Percentiles rank a stretch among this genome's conserved stretches.
phyloP scores from a whole-genome alignment of 805 yeast genomes.

The Pichia cephalocereana region DNA sequence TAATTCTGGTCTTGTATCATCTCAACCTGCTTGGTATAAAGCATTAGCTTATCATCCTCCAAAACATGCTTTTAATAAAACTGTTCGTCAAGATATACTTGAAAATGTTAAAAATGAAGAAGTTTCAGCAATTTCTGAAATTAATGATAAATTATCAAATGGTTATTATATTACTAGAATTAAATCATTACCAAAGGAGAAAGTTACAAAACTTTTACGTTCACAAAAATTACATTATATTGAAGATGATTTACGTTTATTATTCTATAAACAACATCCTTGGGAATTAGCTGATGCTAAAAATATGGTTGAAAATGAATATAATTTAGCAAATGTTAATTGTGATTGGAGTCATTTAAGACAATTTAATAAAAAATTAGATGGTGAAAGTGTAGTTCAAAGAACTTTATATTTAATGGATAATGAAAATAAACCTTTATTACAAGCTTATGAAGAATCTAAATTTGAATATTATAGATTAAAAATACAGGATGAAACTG shows the following conservation, averaged over 20 bases:
- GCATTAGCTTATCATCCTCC: conserved; percentile 85
- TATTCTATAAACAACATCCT: conserved; percentile 89
- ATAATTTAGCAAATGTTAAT: conserved; percentile 36
- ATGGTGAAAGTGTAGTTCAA: conserved; percentile 84
- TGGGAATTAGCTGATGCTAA: conserved; percentile 96
- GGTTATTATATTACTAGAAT: conserved; percentile 39
- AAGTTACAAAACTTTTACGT: conserved; percentile 32
- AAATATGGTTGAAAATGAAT: conserved; percentile 66
- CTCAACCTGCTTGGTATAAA: conserved; percentile 84
- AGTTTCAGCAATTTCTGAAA: conserved; percentile 13
- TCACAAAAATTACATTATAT: conserved; percentile 47
- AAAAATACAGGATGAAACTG: conserved; percentile 77
- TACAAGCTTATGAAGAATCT: conserved; percentile 76
- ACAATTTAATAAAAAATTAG: conserved; percentile 66
- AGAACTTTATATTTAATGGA: conserved; percentile 51
- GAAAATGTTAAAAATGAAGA: conserved; percentile 16
- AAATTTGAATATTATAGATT: conserved; percentile 81
- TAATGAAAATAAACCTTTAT: conserved; percentile 28
- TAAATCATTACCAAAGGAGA: conserved; percentile 27
- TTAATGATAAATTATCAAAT: conserved; percentile 3
- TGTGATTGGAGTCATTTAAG: conserved; percentile 74
- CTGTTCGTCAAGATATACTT: conserved; percentile 25
- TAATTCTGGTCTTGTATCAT: conserved; percentile 54
- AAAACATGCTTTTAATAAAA: conserved; percentile 45
- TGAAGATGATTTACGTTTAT: conserved; percentile 75